phyloP scores from a whole-genome alignment of 257 asterid genomes.

The Nemophila menziesii region DNA sequence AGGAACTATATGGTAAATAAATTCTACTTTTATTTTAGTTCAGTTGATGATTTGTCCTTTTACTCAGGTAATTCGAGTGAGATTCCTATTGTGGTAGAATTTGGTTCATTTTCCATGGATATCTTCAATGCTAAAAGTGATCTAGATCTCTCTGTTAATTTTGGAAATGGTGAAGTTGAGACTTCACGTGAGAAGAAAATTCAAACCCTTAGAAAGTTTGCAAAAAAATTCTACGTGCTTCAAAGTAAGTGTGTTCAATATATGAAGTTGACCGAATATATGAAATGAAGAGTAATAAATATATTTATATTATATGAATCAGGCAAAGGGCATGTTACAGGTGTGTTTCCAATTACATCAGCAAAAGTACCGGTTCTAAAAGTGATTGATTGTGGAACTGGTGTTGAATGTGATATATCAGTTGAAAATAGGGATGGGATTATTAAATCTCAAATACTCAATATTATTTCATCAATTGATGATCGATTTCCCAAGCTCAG shows the following conservation, averaged over 20 bases:
- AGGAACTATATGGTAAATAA: constrained; percentile 70
- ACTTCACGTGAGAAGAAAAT: constrained; percentile 67
- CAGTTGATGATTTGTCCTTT: neutral
- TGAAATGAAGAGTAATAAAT: constrained; percentile 2
- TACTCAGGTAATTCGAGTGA: constrained; percentile 41
- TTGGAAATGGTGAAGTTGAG: constrained; percentile 22
- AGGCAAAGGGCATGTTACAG: constrained; percentile 73
- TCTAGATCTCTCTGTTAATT: constrained; percentile 78
- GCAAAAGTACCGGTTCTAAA: constrained; percentile 91
- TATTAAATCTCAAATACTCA: constrained; percentile 60
- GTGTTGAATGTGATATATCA: constrained; percentile 91
- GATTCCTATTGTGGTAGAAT: constrained; percentile 65
- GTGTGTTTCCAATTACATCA: constrained; percentile 66
- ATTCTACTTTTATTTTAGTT: constrained; percentile 8
- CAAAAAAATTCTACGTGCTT: constrained; percentile 54
- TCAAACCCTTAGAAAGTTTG: constrained; percentile 64
- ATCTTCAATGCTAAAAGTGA: constrained; percentile 66
- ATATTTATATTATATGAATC: constrained; percentile 15
- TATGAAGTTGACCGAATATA: neutral
- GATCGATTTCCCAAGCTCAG: constrained; percentile 80
- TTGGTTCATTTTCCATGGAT: constrained; percentile 91
- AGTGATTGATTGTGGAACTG: constrained; percentile 89
- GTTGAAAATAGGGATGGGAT: constrained; percentile 91
- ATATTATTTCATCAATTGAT: constrained; percentile 63
- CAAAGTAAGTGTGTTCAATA: constrained; percentile 34